Evolutionary conservation across 768 basidiomycete genomes (phyloP).

Genomic region (Pleurotus citrinopileatus): DNA sequence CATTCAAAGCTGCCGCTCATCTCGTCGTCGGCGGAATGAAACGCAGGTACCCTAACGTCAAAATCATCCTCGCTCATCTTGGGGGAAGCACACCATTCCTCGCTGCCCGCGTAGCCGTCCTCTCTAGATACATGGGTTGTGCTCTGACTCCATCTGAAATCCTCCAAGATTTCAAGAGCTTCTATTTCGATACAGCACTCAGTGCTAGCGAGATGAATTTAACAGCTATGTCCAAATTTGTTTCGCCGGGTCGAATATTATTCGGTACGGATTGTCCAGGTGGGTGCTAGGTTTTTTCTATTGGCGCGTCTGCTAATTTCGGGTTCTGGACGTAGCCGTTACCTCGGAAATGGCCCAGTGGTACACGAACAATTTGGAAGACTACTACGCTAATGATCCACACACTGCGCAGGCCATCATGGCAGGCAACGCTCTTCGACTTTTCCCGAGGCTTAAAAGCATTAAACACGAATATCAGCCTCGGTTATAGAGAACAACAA

Average conservation of each 20-base stretch:
- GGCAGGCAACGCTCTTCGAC: conserved; percentile 45
- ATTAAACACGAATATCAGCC: neutral
- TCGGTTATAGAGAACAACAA: neutral
- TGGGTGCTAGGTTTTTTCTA: conserved; percentile 22
- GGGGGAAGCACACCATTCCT: conserved; percentile 69
- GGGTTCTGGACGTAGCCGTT: conserved; percentile 46
- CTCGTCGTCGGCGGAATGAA: conserved; percentile 71
- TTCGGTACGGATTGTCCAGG: conserved; percentile 82
- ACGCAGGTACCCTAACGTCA: conserved; percentile 55
- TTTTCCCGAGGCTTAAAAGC: conserved; percentile 41
- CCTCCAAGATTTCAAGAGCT: conserved; percentile 62
- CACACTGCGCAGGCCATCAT: conserved; percentile 41
- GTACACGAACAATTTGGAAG: conserved; percentile 55
- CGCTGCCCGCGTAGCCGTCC: conserved; percentile 64
- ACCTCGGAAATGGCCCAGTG: conserved; percentile 52
- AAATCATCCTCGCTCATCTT: conserved; percentile 70
- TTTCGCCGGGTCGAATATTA: conserved; percentile 48
- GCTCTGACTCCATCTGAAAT: conserved; percentile 61
- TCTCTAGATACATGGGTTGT: conserved; percentile 72
- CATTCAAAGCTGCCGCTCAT: conserved; percentile 78
- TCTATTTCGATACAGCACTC: conserved; percentile 75
- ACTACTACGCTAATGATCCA: conserved; percentile 40
- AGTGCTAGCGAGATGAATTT: conserved; percentile 54
- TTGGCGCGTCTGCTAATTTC: neutral
- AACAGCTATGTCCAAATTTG: conserved; percentile 47